A percentile compares a stretch with the other conserved stretches of the same genome.
phyloP scores from a whole-genome alignment of 225 moss, liverwort and hornwort genomes.

The Climacium dendroides region DNA sequence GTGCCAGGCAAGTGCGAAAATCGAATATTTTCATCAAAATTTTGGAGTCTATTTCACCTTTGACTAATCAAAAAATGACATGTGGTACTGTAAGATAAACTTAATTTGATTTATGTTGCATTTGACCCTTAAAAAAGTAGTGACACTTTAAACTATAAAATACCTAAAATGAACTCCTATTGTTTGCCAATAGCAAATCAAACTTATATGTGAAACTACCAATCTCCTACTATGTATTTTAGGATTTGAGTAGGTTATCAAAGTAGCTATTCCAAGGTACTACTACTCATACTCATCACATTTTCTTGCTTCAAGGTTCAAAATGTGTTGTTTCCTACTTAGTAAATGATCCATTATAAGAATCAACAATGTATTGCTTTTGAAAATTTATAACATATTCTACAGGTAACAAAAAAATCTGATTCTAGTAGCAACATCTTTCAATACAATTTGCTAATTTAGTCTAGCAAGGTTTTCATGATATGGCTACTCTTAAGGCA shows the following conservation, averaged over 20 bases:
- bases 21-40: accelerated
- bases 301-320: neutral
- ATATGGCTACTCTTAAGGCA: neutral
- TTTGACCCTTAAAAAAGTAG: accelerated
- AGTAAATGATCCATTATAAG: neutral
- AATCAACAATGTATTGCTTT: neutral
- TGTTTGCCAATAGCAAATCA: neutral
- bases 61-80: too few species aligned
- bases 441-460: neutral
- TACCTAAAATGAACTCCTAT: neutral
- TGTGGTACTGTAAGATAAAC: neutral
- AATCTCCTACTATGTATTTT: neutral
- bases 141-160: neutral
- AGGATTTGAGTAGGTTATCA: neutral
- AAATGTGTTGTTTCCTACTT: neutral
- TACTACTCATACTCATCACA: neutral
- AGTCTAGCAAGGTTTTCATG: too few species aligned
- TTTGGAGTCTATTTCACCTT: neutral
- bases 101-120: neutral
- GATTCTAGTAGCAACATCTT: neutral
- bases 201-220: accelerated
- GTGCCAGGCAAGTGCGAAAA: neutral
- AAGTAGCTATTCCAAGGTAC: neutral
- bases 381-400: neutral
- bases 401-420: accelerated